These are phyloP conservation scores for Boletales sp. DNA, from an alignment of 768 basidiomycete species.

Conservation along the genomic window DNA sequence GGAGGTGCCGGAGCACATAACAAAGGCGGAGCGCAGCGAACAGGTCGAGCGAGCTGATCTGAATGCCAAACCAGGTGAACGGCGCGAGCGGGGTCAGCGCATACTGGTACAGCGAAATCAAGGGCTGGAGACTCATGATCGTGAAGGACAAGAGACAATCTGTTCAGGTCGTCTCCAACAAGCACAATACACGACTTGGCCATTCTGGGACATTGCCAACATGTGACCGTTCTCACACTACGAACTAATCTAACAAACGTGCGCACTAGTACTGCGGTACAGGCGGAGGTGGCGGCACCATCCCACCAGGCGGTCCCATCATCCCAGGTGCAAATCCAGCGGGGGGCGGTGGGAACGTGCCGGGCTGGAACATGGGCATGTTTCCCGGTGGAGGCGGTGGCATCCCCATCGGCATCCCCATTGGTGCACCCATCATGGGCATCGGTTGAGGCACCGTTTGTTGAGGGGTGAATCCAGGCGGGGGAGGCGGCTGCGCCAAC, in stretches of 20 bases:
- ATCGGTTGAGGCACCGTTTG: conserved; percentile 53
- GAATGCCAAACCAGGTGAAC: conserved; percentile 62
- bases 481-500: conserved; percentile 77
- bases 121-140: conserved; percentile 36
- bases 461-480: conserved; percentile 74
- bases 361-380: conserved; percentile 45
- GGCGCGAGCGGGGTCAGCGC: conserved; percentile 55
- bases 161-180: not conserved
- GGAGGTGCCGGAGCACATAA: conserved; percentile 60
- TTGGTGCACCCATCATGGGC: conserved; percentile 33
- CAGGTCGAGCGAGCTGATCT: conserved; percentile 62
- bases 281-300: conserved; percentile 45
- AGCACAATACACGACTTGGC: not conserved
- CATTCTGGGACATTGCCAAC: not conserved
- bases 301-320: conserved; percentile 32
- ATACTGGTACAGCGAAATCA: conserved; percentile 53
- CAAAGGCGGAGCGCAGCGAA: conserved; percentile 68
- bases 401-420: conserved; percentile 34
- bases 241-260: conserved; percentile 6
- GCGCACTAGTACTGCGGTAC: conserved; percentile 29
- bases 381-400: conserved; percentile 31
- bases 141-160: not conserved
- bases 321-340: conserved; percentile 59
- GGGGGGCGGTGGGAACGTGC: conserved; percentile 58
- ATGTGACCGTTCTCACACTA: not conserved